phyloP scores from a whole-genome alignment of 805 yeast species.

The Yueomyces sinensis region DNA sequence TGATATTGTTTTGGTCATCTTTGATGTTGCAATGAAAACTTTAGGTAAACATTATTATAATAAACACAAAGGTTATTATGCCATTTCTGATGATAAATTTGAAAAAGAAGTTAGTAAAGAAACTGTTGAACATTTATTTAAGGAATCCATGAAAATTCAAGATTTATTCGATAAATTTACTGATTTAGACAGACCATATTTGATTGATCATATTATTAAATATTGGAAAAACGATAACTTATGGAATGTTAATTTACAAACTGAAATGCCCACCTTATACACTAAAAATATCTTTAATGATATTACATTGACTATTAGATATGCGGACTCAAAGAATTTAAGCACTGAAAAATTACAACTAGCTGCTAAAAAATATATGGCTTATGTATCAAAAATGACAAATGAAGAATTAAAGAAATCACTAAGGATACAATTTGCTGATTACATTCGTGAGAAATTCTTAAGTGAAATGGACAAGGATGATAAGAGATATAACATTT shows the following conservation, averaged over 20 bases:
- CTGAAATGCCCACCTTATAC: conserved; percentile 22
- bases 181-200: conserved; percentile 53
- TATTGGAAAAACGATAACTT: conserved; percentile 31
- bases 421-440: conserved; percentile 26
- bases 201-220: conserved; percentile 50
- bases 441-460: conserved; percentile 22
- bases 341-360: conserved; percentile 48
- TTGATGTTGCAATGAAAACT: conserved; percentile 50
- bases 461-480: conserved; percentile 16
- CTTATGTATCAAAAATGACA: conserved; percentile 40
- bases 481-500: conserved; percentile 19
- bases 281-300: conserved; percentile 35
- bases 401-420: conserved; percentile 21
- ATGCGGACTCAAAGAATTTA: conserved; percentile 25
- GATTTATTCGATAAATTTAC: conserved; percentile 54
- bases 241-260: conserved; percentile 20
- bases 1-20: conserved; percentile 56
- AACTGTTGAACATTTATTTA: conserved; percentile 23
- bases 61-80: conserved; percentile 23
- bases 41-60: conserved; percentile 22
- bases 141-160: conserved; percentile 35
- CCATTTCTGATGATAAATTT: conserved; percentile 21
- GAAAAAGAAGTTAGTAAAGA: conserved; percentile 19
- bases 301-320: conserved; percentile 56
- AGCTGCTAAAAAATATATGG: conserved; percentile 57